These are phyloP conservation scores for Fraxinus xanthoxyloides DNA, from an alignment of 305 asterid genomes.

Conservation along the genomic window DNA sequence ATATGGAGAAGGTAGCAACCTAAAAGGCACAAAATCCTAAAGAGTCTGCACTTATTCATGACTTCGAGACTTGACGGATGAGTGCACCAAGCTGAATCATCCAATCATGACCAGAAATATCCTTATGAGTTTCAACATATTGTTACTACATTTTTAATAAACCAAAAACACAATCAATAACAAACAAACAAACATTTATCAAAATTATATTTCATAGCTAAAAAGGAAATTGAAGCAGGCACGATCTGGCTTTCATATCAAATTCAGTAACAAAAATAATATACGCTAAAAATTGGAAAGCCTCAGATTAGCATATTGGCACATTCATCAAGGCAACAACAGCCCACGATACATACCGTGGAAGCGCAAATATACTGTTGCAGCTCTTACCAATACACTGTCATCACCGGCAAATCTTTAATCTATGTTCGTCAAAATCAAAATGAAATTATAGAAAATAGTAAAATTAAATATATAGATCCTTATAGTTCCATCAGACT, in stretches of 20 bases:
- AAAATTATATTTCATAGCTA: no score
- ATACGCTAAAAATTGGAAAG: neutral
- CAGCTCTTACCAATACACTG: conserved; percentile 33
- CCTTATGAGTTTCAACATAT: no score
- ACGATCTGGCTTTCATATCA: neutral
- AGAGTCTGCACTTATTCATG: neutral
- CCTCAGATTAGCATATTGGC: conserved; percentile 64
- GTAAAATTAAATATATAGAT: neutral
- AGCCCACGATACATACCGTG: conserved; percentile 37
- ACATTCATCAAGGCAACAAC: conserved; percentile 47
- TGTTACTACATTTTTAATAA: no score
- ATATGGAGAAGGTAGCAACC: neutral
- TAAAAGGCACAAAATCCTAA: neutral
- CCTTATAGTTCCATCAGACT: neutral
- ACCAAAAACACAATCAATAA: no score
- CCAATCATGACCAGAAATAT: neutral
- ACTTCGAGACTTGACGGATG: neutral
- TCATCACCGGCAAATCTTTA: conserved; percentile 32
- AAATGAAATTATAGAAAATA: no score
- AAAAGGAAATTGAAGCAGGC: neutral
- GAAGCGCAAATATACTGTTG: conserved; percentile 32
- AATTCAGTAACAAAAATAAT: neutral
- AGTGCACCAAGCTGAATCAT: neutral
- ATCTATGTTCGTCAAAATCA: neutral
- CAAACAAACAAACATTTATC: neutral